phyloP scores from a whole-genome alignment of 257 asterid genomes.

The Ilex asprella region DNA sequence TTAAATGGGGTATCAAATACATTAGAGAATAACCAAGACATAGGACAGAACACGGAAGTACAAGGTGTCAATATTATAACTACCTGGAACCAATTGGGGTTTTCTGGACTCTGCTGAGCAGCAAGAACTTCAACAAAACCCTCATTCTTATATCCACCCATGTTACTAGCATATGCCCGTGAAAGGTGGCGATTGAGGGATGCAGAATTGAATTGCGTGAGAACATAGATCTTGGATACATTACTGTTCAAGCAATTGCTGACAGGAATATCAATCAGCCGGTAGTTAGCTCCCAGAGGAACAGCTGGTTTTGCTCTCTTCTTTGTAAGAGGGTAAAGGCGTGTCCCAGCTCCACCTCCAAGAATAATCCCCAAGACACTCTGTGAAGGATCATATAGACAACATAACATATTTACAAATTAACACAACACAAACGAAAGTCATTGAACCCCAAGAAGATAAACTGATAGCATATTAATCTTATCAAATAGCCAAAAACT shows the following conservation, averaged over 20 bases:
- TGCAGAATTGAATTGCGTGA: slow-evolving; percentile 93
- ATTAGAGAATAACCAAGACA: too few relatives aligned
- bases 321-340: slow-evolving; percentile 91
- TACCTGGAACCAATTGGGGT: slow-evolving; percentile 98
- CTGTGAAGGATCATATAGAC: slow-evolving; percentile 30
- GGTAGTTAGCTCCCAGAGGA: slow-evolving; percentile 92
- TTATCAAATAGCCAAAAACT: too few relatives aligned
- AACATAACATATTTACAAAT: slow-evolving; percentile 7
- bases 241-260: slow-evolving; percentile 96
- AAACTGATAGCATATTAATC: too few relatives aligned
- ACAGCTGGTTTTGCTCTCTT: slow-evolving; percentile 97
- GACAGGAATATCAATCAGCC: slow-evolving; percentile 89
- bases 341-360: slow-evolving; percentile 97
- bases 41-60: neutral
- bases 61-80: neutral
- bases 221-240: slow-evolving; percentile 86
- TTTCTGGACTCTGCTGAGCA: slow-evolving; percentile 96
- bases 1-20: neutral
- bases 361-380: slow-evolving; percentile 92
- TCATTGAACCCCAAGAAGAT: neutral
- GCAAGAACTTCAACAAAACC: slow-evolving; percentile 99
- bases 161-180: slow-evolving; percentile 83
- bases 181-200: slow-evolving; percentile 95
- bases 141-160: slow-evolving; percentile 88
- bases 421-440: slow-evolving; percentile 1